phyloP scores from a whole-genome alignment of 176 grass and related monocot species.

The Dactylis glomerata region DNA sequence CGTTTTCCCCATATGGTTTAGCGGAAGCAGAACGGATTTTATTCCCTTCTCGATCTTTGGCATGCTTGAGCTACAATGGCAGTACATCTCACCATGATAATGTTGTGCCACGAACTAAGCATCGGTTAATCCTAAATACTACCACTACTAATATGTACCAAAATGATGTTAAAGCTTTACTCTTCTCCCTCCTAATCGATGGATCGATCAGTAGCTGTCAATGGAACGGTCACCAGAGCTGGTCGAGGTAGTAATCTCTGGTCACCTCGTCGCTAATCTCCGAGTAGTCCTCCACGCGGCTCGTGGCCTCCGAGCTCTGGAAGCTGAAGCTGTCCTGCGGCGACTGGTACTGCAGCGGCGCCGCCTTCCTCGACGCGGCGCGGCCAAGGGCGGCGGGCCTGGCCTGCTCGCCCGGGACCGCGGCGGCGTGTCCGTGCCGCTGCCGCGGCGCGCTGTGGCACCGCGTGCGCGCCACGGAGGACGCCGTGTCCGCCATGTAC shows the following conservation, averaged over 20 bases:
- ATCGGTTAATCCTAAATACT: neutral
- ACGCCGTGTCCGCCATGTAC: conserved; percentile 86
- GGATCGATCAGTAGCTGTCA: neutral
- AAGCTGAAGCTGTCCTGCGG: conserved; percentile 43
- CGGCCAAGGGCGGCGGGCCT: neutral
- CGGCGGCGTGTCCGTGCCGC: conserved; percentile 5
- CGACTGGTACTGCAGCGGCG: neutral
- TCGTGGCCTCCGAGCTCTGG: conserved; percentile 22
- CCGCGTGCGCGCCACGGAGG: conserved; percentile 67
- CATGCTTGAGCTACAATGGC: neutral
- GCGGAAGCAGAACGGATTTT: neutral
- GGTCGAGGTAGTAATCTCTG: conserved; percentile 90
- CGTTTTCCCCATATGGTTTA: neutral
- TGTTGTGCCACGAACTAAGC: neutral
- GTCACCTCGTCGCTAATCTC: conserved; percentile 48
- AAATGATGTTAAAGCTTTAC: neutral
- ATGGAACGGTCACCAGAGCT: conserved; percentile 60
- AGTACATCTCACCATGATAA: neutral
- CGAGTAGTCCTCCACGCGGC: conserved; percentile 24
- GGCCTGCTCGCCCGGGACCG: neutral
- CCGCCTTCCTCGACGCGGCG: conserved; percentile 27
- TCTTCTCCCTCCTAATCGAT: neutral
- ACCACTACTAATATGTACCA: neutral
- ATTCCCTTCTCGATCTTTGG: conserved; percentile 5
- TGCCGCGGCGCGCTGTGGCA: conserved; percentile 67